These are phyloP conservation scores for Thraustochytrium sp. DNA, from an alignment of 352 stramenopile genomes.

Conservation along the genomic window DNA sequence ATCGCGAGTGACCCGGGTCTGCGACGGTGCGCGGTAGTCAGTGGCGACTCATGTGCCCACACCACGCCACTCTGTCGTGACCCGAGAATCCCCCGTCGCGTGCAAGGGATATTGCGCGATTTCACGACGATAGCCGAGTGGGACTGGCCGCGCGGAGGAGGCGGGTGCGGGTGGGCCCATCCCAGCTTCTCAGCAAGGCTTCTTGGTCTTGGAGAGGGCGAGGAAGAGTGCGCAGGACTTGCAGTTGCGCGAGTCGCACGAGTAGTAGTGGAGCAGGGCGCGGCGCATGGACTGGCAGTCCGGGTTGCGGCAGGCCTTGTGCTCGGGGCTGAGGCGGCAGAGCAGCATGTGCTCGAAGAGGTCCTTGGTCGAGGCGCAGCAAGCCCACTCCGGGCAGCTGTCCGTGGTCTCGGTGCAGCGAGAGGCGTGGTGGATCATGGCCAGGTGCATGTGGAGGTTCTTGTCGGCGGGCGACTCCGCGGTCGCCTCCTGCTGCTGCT, in stretches of 20 bases:
- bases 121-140: no score
- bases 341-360: constrained; percentile 18
- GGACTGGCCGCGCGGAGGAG: no score
- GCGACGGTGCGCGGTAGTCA: no score
- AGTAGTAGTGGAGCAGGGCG: constrained; percentile 4
- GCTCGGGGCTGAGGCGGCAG: background rate
- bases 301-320: background rate
- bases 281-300: background rate
- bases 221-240: constrained; percentile 8
- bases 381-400: background rate
- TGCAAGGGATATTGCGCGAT: no score
- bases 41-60: no score
- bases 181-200: no score
- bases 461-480: background rate
- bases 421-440: background rate
- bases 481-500: background rate
- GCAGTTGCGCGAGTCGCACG: background rate
- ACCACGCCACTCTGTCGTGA: no score
- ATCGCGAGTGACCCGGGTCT: no score
- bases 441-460: constrained; percentile 9
- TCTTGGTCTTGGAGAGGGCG: background rate
- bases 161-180: no score
- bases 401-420: background rate
- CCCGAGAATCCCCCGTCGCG: no score
- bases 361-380: background rate